Base-by-base conservation (phyloP, 2,329 filamentous ascomycete genomes). In the Colletotrichum scovillei region DNA sequence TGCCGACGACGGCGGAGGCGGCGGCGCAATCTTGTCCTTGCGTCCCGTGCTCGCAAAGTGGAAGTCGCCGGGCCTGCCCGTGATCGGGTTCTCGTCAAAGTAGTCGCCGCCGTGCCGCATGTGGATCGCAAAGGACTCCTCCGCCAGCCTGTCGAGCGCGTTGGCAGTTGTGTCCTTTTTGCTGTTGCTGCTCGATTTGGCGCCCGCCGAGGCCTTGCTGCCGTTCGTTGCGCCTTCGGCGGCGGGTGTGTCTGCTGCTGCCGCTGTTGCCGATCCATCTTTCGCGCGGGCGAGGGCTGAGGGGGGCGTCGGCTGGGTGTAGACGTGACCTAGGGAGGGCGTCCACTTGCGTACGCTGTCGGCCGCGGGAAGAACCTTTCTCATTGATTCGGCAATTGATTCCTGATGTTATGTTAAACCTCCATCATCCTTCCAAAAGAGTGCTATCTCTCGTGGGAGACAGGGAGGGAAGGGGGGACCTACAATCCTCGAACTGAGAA, bases 41-140 rank as follows among this genome's bases (percentile, higher is more conserved):
- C 90, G 86, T 1, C 91, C 90, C 0, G 90, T 92, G 8, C 89
- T 90, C 9, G 88, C 88, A 12, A 92, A 85, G 76, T 92, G 90
- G 80, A 92, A 93, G 67, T 91, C 89, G 63, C 91, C 91, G 0
- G 91, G 91, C 35, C 88, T 86, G 62, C 91, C 91, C 0, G 90
- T 92, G 76, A 93, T 92, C 55, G 91, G 90, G 76, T 92, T 92
- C 80, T 92, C 89, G 80, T 93, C 90, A 81, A 92, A 89, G 78
- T 91, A 92, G 75, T 92, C 90, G 62, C 89, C 88, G 49, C 90
- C 91, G 76, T 88, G 89, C 74, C 86, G 86, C 80, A 90, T 84
- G 76, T 91, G 89, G 53, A 90, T 84, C 76, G 85, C 81, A 74
- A 91, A 87, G 0, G 90, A 88, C 76, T 92, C 89, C 76, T 92